Base-by-base conservation (phyloP, 139 green algal species). In the Ettlia oleoabundans region DNA sequence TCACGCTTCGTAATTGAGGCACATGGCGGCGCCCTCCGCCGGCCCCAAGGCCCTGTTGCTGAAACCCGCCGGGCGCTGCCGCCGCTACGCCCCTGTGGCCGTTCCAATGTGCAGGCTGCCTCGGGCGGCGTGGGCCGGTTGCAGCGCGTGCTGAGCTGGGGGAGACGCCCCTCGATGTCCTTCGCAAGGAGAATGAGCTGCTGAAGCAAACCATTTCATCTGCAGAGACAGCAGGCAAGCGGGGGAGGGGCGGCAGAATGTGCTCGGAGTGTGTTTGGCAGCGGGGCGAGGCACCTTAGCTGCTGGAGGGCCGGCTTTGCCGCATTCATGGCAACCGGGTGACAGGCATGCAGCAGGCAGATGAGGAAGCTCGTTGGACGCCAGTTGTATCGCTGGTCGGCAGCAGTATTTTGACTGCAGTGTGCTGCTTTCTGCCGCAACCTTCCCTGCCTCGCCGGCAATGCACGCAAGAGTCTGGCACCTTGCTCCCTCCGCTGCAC, bases 151-250 rank as follows among this genome's bases (percentile, higher is more conserved):
- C 75, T 33, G 58, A 81, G 73, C 22, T n/a, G 21, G 30, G 71
- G 9, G 75, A 71, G 37, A 69, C 84, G 5, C 85, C 89, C 8
- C 65, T 96, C 40, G 94, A 97, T 73, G 71, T 94, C 26, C 80
- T 96, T 32, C 82, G 82, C 15, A 67, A 87, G 30, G 94, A 97
- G 89, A 97, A 97, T 82, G 89, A 95, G 80, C 82, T 94, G 37
- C 88, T 97, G 33, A 91, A 91, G 42, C 53, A 85, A n/a, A 92
- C 93, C 40, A 88, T 94, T 37, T 38, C 80, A 21, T 51, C 81
- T 2, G 75, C 86, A 22, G 88, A 90, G 38, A 41, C 18, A 1
- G 66, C 72, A 58, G 82, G 84, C 26, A 69, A 76, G 43, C 40
- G 83, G 38, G 47, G 75, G 75, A 43, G 70, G 63, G 37, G 9